Percentiles rank a stretch among this genome's conserved stretches.
phyloP scores from a whole-genome alignment of 73 alveolate species.

The Halteria grandinella region DNA sequence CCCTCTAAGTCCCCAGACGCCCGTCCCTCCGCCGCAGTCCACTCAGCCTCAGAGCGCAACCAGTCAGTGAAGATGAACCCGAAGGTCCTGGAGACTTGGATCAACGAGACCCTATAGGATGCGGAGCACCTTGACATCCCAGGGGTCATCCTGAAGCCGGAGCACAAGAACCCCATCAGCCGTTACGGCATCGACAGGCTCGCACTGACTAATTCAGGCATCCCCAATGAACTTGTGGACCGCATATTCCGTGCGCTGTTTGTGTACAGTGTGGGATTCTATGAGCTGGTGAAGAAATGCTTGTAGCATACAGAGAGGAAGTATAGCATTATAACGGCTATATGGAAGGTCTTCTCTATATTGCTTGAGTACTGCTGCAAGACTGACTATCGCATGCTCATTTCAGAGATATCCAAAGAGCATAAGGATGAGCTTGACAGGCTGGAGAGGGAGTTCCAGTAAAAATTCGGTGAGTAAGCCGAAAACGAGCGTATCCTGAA shows the following conservation, averaged over 20 bases:
- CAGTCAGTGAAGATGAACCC: constrained; percentile 42
- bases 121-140: constrained; percentile 69
- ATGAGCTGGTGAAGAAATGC: constrained; percentile 64
- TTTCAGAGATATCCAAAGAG: constrained; percentile 58
- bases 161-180: constrained; percentile 65
- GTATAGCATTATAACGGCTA: constrained; percentile 58
- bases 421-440: constrained; percentile 57
- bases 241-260: constrained; percentile 65
- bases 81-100: constrained; percentile 62
- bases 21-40: no score
- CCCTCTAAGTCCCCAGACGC: no score
- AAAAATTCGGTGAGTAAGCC: constrained; percentile 40
- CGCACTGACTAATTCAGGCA: constrained; percentile 58
- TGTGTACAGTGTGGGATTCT: constrained; percentile 74
- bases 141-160: constrained; percentile 68
- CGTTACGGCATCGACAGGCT: constrained; percentile 73
- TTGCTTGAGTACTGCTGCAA: constrained; percentile 76
- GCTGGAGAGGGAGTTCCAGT: constrained; percentile 57
- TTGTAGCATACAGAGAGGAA: constrained; percentile 63
- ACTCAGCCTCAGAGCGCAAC: not conserved
- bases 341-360: constrained; percentile 78
- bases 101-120: constrained; percentile 62
- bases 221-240: constrained; percentile 61
- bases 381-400: constrained; percentile 69
- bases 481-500: constrained; percentile 54